Evolutionary conservation across 2,329 filamentous ascomycete species (phyloP).

Genomic region (Calonectria crousiana): DNA sequence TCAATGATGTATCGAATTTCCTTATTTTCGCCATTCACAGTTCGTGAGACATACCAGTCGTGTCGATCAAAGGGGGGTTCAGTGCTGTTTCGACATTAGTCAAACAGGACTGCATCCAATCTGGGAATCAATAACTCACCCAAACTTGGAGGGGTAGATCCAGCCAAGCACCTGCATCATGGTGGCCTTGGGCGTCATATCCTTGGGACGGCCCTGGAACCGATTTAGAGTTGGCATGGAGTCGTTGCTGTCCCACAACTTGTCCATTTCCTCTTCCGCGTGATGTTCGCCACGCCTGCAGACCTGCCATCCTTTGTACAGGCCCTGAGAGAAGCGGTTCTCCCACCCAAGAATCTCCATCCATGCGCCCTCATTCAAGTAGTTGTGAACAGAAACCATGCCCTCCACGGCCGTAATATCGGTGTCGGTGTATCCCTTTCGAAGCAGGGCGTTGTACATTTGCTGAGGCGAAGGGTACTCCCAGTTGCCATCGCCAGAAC

Average conservation of each 20-base stretch:
- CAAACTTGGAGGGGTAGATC: slow-evolving; percentile 84
- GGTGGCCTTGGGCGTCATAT: slow-evolving; percentile 90
- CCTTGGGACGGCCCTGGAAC: slow-evolving; percentile 90
- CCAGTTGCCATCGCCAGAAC: slow-evolving; percentile 84
- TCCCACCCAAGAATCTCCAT: slow-evolving; percentile 96
- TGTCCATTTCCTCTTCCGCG: slow-evolving; percentile 55
- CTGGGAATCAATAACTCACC: slow-evolving; percentile 61
- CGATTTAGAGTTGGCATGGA: slow-evolving; percentile 80
- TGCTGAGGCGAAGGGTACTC: slow-evolving; percentile 98
- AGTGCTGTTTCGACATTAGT: slow-evolving; percentile 62
- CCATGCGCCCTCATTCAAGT: slow-evolving; percentile 98
- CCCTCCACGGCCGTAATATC: slow-evolving; percentile 92
- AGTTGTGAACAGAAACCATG: slow-evolving; percentile 99
- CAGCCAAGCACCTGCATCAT: slow-evolving; percentile 85
- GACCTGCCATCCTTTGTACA: slow-evolving; percentile 78
- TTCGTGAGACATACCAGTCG: slow-evolving; percentile 92
- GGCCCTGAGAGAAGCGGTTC: slow-evolving; percentile 81
- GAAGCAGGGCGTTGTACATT: slow-evolving; percentile 98
- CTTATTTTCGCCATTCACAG: slow-evolving; percentile 74
- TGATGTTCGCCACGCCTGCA: slow-evolving; percentile 82
- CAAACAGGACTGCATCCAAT: not conserved
- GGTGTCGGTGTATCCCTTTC: slow-evolving; percentile 96
- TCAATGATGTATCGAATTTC: slow-evolving; percentile 97
- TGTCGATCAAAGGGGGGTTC: slow-evolving; percentile 95
- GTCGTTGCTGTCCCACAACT: slow-evolving; percentile 66